These are phyloP conservation scores for Diaporthe batatas DNA, from an alignment of 2,329 filamentous ascomycete genomes.

Conservation along the genomic window DNA sequence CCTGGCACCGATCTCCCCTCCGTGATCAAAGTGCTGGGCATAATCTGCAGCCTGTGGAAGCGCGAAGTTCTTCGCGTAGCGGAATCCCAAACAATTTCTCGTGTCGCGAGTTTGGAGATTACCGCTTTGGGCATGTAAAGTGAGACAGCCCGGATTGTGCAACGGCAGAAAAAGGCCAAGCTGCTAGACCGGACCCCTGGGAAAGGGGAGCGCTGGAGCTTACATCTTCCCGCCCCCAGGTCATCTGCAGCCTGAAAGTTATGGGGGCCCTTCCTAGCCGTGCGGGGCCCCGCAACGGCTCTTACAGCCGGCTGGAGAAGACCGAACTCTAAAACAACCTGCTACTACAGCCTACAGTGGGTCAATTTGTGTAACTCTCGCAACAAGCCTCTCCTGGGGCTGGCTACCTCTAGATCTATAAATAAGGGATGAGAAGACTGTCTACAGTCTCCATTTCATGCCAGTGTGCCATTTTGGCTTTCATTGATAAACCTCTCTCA, in stretches of 20 bases:
- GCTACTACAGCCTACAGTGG: not conserved
- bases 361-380: not conserved
- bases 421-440: not conserved
- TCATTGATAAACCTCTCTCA: not conserved
- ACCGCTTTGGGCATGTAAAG: not conserved
- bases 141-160: not conserved
- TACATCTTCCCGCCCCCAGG: no score
- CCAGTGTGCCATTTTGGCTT: not conserved
- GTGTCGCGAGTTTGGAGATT: not conserved
- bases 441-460: not conserved
- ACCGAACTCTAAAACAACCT: not conserved
- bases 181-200: no score
- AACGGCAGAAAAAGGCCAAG: not conserved
- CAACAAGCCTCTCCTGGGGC: no score
- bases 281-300: slow-evolving; percentile 12
- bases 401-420: not conserved
- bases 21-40: no score
- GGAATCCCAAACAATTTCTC: not conserved
- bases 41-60: not conserved
- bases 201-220: no score
- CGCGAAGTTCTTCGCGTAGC: not conserved
- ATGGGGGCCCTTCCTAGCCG: not conserved
- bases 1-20: no score
- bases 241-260: no score
- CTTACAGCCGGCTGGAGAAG: slow-evolving; percentile 2